phyloP scores from a whole-genome alignment of 78 protist species.

The Dictyostelium citrinum region DNA sequence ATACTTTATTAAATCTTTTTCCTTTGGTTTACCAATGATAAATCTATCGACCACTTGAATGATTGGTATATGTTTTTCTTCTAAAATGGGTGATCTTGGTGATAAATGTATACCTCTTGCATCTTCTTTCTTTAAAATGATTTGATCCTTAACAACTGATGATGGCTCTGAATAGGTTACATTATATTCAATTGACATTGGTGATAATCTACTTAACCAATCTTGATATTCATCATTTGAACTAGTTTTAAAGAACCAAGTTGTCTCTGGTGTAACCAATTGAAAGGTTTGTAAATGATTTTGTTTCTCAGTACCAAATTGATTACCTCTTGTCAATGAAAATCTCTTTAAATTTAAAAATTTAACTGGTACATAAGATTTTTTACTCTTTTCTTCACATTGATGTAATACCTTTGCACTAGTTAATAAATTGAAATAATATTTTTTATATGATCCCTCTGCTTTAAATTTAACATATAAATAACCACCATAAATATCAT shows the following conservation, averaged over 20 bases:
- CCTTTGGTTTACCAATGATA: conserved; percentile 19
- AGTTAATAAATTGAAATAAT: background rate
- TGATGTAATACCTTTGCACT: background rate
- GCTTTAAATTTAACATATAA: background rate
- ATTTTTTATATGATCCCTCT: background rate
- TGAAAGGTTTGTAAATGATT: background rate
- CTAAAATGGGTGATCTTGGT: background rate
- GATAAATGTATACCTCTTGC: conserved; percentile 37
- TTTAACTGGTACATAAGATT: background rate
- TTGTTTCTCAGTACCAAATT: background rate
- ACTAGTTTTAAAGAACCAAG: background rate
- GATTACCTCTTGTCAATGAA: conserved; percentile 16
- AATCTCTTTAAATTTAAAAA: background rate
- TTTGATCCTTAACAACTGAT: background rate
- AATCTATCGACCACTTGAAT: conserved; percentile 4
- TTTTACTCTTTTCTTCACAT: background rate
- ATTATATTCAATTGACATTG: background rate
- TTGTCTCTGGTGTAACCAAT: background rate
- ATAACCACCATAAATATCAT: background rate
- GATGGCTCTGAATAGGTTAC: conserved; percentile 7
- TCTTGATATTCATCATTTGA: background rate
- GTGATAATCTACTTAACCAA: conserved; percentile 17
- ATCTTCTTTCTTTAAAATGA: background rate
- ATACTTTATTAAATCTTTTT: conserved; percentile 14
- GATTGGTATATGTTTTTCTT: conserved; percentile 24